phyloP scores from a whole-genome alignment of 108 stramenopile genomes.

The Tribonema minus region DNA sequence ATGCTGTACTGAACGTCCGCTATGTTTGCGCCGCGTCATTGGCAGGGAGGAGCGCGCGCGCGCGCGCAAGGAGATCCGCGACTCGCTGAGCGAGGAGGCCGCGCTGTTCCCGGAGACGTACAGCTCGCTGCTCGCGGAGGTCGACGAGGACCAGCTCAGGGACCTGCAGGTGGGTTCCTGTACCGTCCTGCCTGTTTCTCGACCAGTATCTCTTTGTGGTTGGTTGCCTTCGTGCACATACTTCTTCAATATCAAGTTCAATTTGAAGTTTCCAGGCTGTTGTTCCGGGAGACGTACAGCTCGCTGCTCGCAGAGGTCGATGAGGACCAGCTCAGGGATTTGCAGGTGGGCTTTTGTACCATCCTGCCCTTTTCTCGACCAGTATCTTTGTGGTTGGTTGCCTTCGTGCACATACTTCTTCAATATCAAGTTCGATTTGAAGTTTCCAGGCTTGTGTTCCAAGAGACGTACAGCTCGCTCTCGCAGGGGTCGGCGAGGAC shows the following conservation, averaged over 20 bases:
- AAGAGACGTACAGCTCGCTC: slow-evolving; percentile 13
- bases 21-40: neutral
- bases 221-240: neutral
- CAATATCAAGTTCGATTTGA: neutral
- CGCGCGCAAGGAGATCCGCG: neutral
- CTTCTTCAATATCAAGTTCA: neutral
- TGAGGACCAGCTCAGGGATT: slow-evolving; percentile 25
- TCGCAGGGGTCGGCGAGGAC: slow-evolving; percentile 6
- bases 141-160: slow-evolving; percentile 23
- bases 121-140: slow-evolving; percentile 4
- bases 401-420: neutral
- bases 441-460: no score
- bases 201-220: slow-evolving; percentile 1
- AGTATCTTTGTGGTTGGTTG: neutral
- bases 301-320: slow-evolving; percentile 8
- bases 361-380: no score
- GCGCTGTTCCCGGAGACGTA: slow-evolving; percentile 27
- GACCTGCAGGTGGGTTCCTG: slow-evolving; percentile 28
- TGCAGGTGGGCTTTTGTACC: no score
- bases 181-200: no score
- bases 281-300: slow-evolving; percentile 25
- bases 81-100: neutral
- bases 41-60: neutral
- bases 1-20: neutral
- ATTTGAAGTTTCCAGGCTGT: no score